A percentile compares a stretch with the other conserved stretches of the same genome.
phyloP scores from a whole-genome alignment of 2,329 filamentous ascomycete species.

The Colletotrichum acutatum region DNA sequence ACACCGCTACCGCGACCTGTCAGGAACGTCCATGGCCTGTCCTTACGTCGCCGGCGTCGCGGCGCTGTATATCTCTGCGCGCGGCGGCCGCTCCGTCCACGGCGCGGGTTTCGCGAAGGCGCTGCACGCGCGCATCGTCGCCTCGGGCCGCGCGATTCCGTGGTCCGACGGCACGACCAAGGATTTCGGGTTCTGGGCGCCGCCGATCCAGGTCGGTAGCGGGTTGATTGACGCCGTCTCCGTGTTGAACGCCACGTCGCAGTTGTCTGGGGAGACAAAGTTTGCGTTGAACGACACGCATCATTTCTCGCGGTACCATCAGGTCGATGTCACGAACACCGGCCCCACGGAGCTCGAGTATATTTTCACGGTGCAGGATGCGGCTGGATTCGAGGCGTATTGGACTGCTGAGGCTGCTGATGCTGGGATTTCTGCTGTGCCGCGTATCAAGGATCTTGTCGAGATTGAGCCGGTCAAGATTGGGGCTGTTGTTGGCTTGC shows the following conservation, averaged over 20 bases:
- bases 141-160: slow-evolving; percentile 30
- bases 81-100: slow-evolving; percentile 53
- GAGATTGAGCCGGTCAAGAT: slow-evolving; percentile 28
- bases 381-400: slow-evolving; percentile 48
- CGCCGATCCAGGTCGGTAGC: slow-evolving; percentile 52
- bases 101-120: slow-evolving; percentile 34
- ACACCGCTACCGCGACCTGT: slow-evolving; percentile 56
- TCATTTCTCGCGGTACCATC: slow-evolving; percentile 44
- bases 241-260: slow-evolving; percentile 20
- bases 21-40: slow-evolving; percentile 67
- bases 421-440: background rate
- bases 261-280: slow-evolving; percentile 51
- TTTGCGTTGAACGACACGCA: slow-evolving; percentile 55
- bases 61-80: slow-evolving; percentile 55
- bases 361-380: slow-evolving; percentile 42
- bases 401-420: slow-evolving; percentile 21
- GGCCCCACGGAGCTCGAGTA: slow-evolving; percentile 47
- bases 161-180: slow-evolving; percentile 28
- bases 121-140: slow-evolving; percentile 34
- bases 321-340: slow-evolving; percentile 48
- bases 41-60: slow-evolving; percentile 64
- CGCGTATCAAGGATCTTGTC: slow-evolving; percentile 26
- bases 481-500: slow-evolving; percentile 15
- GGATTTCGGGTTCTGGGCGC: slow-evolving; percentile 41
- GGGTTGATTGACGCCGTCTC: slow-evolving; percentile 49